Base-by-base conservation (phyloP, 2,329 filamentous ascomycete species). In the Bipolaris victoriae region DNA sequence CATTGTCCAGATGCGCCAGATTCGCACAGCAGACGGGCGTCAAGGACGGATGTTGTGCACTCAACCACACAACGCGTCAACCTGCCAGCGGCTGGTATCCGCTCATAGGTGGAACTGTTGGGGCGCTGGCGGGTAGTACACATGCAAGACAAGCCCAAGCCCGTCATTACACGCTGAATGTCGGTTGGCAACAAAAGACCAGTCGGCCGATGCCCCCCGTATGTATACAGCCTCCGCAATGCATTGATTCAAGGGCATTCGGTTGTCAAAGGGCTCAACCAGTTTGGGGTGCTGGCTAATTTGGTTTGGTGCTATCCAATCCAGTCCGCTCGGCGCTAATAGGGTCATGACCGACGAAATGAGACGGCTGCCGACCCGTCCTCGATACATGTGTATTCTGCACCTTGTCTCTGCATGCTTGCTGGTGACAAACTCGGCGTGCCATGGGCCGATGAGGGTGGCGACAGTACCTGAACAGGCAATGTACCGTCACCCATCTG, bases 61-160 rank as follows among this genome's bases (percentile, higher is more conserved):
- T 61, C 29, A 31, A 31, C 10, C 1, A 31, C 29, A 31, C 29
- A 57, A 62, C 31, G 56, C 59, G 63, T 64, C 66, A 68, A 62
- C 58, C 65, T 66, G 63, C 64, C 61, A 70, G 55, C 59, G 58
- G 56, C 57, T 55, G 52, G 58, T 60, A 64, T 53, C 60, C 55
- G 61, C 55, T 52, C 54, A 47, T 63, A 61, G 55, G 68, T 73
- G 64, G 58, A 62, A 73, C 67, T 72, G 68, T 73, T 74, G 71
- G 61, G 65, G 53, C 54, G 53, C 60, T 60, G 41, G 40, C 37
- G 57, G 48, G 70, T 73, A 53, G 49, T 62, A 71, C 68, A 61
- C 41, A 58, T 57, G 63, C 63, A 64, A 47, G 56, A 61, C 62
- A 61, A 57, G 46, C 55, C 51, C 51, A 49, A 61, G 55, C 47